Base-by-base conservation (phyloP, 768 basidiomycete species). In the Termitomyces sp. region DNA sequence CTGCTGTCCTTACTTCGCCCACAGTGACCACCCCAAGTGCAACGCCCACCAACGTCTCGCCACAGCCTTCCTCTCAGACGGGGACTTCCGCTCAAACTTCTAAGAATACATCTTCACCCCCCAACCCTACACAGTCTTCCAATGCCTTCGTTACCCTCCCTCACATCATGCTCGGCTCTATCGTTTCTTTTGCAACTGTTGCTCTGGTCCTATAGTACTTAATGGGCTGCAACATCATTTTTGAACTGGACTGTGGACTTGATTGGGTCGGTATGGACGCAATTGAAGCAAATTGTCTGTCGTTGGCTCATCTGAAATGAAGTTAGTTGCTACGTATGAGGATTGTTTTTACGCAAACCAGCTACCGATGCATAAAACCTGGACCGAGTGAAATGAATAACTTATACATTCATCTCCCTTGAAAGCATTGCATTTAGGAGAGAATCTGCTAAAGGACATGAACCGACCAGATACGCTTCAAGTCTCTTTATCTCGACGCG, bases 91-190 rank as follows among this genome's bases (percentile, higher is more conserved):
- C 62, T 2, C 58, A 61, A 44, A 64, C 64, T 30, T 67, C 64
- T 14, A 43, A 60, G 26, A 62, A 58, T 6, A 58, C 62, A 16
- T 44, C 60, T 18, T 59, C 61, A 18, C 43, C 62, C 24, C 62
- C 64, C 20, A 58, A 51, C 20, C 59, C 66, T 36, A 62, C 65
- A 8, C 54, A 62, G 7, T 56, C 63, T 30, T 57, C 61, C 6
- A 54, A 45, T 18, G 50, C 56, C 24, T 26, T n/a, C 26, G 26
- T 45, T 9, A 49, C 3, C 20, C 44, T 61, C 22, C 54, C 56
- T 16, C 56, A 56, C n/a, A 55, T 59, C 42, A 22, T 64, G 22
- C 56, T 54, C 12, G 53, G 58, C 24, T 32, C 56, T 10, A 44
- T 59, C 16, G 22, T 54, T 33, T 61, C 63, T 33, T 49, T 53